Evolutionary conservation across 2,329 filamentous ascomycete species (phyloP).

Genomic region (Penicillium paneum): DNA sequence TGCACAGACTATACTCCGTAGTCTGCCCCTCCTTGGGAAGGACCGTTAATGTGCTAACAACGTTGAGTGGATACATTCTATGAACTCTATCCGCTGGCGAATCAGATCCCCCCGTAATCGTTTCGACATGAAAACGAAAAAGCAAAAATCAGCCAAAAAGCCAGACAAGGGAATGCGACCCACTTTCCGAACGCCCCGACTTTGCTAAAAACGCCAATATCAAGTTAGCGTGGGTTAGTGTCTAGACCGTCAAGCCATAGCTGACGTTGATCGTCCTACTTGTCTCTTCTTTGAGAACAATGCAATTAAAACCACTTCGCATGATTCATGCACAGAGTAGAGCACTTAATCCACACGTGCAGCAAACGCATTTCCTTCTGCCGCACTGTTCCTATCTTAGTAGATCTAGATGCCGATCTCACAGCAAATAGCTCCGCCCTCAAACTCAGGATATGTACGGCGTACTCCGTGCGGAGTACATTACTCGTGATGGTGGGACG

Average conservation of each 20-base stretch:
- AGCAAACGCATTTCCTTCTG: no score
- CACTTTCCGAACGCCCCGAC: neutral
- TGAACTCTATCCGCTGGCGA: no score
- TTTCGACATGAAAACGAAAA: no score
- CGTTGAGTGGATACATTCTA: neutral
- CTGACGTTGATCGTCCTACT: neutral
- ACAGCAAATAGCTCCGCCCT: no score
- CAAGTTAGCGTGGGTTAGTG: neutral
- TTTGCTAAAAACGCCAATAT: neutral
- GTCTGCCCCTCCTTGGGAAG: neutral
- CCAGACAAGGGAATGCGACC: neutral
- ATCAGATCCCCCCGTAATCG: no score
- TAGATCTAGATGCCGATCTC: no score
- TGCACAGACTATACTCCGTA: neutral
- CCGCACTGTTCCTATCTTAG: no score
- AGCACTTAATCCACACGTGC: neutral
- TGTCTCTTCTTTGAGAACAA: neutral
- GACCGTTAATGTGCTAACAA: neutral
- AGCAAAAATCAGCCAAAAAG: no score
- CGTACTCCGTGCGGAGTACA: no score
- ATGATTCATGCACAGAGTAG: neutral
- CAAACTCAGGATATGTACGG: no score
- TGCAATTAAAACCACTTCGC: neutral
- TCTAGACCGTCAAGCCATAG: neutral
- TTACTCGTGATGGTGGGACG: no score